These are phyloP conservation scores for Solanum bulbocastanum DNA, from an alignment of 257 asterid species.

Conservation along the genomic window DNA sequence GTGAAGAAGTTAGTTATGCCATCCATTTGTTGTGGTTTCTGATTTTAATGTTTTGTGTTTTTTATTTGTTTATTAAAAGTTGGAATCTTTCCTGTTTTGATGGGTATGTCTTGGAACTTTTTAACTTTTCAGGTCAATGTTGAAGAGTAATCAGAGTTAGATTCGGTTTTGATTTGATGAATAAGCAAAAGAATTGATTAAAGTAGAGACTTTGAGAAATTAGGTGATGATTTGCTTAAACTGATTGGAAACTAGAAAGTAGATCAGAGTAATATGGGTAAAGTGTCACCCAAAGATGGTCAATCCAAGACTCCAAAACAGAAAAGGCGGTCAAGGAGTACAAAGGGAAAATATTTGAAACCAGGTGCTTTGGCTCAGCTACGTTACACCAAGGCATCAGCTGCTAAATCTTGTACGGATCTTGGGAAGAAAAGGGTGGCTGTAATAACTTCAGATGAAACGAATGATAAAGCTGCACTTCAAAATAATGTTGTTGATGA, in stretches of 20 bases:
- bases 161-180: neutral
- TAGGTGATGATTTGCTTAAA: neutral
- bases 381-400: slow-evolving; percentile 55
- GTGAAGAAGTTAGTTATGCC: neutral
- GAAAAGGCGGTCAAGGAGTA: slow-evolving; percentile 40
- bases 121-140: neutral
- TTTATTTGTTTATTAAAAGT: neutral
- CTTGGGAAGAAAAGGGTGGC: slow-evolving; percentile 83
- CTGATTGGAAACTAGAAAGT: neutral
- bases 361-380: slow-evolving; percentile 94
- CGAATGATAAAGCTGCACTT: slow-evolving; percentile 8
- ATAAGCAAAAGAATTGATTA: neutral
- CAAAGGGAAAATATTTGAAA: slow-evolving; percentile 48
- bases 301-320: slow-evolving; percentile 39
- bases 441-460: slow-evolving; percentile 24
- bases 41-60: neutral
- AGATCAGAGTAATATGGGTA: neutral
- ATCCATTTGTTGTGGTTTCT: neutral
- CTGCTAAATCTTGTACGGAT: slow-evolving; percentile 72
- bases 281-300: slow-evolving; percentile 47
- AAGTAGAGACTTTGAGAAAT: neutral
- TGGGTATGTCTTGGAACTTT: neutral
- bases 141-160: neutral
- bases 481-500: slow-evolving; percentile 13
- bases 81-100: neutral